phyloP scores from a whole-genome alignment of 1,284 basidiomycete genomes.

The Sutorius eximius region DNA sequence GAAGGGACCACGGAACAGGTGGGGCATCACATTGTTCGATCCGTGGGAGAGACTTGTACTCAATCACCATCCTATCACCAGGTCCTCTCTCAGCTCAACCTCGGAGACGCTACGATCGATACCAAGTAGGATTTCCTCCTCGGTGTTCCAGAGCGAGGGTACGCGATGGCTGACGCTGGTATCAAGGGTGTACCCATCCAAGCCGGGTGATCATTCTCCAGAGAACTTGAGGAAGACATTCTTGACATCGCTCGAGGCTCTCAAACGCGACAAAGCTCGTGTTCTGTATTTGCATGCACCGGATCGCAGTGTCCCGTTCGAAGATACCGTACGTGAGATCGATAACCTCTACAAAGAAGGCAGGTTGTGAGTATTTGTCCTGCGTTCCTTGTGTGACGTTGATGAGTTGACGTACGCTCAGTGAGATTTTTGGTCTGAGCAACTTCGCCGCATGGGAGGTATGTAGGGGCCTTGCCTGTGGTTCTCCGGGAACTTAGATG shows the following conservation, averaged over 20 bases:
- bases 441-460: slow-evolving; percentile 33
- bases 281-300: slow-evolving; percentile 55
- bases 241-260: slow-evolving; percentile 33
- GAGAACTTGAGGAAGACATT: slow-evolving; percentile 36
- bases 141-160: neutral
- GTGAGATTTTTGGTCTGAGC: slow-evolving; percentile 33
- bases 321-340: slow-evolving; percentile 48
- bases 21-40: neutral
- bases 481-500: neutral
- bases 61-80: slow-evolving; percentile 14
- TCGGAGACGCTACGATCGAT: slow-evolving; percentile 45
- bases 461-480: neutral
- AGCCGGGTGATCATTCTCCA: slow-evolving; percentile 33
- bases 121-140: slow-evolving; percentile 41
- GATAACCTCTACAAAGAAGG: slow-evolving; percentile 45
- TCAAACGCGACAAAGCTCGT: slow-evolving; percentile 35
- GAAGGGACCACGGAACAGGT: slow-evolving; percentile 54
- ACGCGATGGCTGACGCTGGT: neutral
- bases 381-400: neutral
- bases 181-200: slow-evolving; percentile 38
- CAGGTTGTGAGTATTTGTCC: slow-evolving; percentile 29
- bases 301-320: slow-evolving; percentile 49
- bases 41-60: neutral
- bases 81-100: slow-evolving; percentile 45
- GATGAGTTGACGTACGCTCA: neutral